Conservation (phyloP, 495 filamentous ascomycete genomes). For the Neurospora cerealis region DNA sequence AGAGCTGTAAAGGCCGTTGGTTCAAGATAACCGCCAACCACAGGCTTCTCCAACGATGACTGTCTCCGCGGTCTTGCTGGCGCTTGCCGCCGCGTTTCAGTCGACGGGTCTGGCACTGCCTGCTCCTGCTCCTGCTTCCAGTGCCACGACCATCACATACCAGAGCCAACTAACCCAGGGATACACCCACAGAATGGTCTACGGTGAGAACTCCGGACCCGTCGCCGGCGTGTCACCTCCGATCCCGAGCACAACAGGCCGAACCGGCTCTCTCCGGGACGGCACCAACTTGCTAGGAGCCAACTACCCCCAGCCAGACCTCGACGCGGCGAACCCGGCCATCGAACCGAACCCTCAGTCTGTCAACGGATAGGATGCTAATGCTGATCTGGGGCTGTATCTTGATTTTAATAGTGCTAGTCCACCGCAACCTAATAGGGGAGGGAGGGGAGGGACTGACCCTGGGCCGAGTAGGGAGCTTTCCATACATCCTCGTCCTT, state of each 20-base stretch:
- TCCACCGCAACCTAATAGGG: slow-evolving; percentile 63
- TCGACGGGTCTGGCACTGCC: neutral
- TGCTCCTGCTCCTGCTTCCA: neutral
- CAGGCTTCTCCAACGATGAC: neutral
- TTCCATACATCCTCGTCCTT: neutral
- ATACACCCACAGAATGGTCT: slow-evolving; percentile 3
- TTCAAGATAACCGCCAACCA: neutral
- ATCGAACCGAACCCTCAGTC: slow-evolving; percentile 23
- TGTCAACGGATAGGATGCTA: slow-evolving; percentile 43
- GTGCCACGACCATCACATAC: too few species aligned
- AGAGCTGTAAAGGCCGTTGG: neutral
- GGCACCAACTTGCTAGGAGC: slow-evolving; percentile 27
- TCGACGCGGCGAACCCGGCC: slow-evolving; percentile 21
- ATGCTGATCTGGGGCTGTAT: slow-evolving; percentile 47
- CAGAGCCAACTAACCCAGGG: neutral
- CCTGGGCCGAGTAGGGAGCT: slow-evolving; percentile 36
- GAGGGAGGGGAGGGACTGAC: slow-evolving; percentile 45
- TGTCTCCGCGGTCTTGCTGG: neutral
- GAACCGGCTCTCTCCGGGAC: slow-evolving; percentile 26
- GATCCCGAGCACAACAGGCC: slow-evolving; percentile 20
- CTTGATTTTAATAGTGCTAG: slow-evolving; percentile 52
- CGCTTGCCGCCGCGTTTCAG: neutral
- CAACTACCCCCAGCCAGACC: slow-evolving; percentile 22
- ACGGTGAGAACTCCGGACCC: slow-evolving; percentile 24
- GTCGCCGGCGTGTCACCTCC: slow-evolving; percentile 28